A percentile compares a stretch with the other conserved stretches of the same genome.
phyloP scores from a whole-genome alignment of 78 protist genomes.

The Emiliania huxleyi region DNA sequence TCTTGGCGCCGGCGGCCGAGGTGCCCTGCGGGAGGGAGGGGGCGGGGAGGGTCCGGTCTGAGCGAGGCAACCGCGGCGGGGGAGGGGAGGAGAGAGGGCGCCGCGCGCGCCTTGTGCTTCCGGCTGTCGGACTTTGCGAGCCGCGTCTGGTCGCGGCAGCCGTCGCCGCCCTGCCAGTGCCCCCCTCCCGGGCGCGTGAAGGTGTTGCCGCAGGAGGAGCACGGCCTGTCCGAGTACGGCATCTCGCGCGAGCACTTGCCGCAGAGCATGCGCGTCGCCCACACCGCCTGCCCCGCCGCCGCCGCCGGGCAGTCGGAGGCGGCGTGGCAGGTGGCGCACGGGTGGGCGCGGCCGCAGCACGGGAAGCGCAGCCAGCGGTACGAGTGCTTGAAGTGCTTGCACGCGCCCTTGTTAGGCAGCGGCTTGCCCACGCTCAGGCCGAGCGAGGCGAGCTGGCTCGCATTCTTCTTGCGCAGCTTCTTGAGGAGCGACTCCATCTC shows the following conservation, averaged over 20 bases:
- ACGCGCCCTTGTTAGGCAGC: slow-evolving; percentile 48
- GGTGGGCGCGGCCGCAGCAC: slow-evolving; percentile 56
- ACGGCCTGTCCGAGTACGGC: slow-evolving; percentile 31
- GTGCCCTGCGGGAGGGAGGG: too few species aligned
- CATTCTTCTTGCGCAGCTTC: too few species aligned
- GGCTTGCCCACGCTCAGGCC: neutral
- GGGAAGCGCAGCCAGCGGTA: slow-evolving; percentile 62
- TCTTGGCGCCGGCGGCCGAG: neutral
- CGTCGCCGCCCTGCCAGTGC: slow-evolving; percentile 22
- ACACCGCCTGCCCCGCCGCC: neutral
- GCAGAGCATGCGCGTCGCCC: slow-evolving; percentile 65
- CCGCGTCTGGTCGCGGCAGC: slow-evolving; percentile 2
- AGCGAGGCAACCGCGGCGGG: too few species aligned
- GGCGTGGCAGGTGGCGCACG: slow-evolving; percentile 62
- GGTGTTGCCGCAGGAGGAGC: neutral
- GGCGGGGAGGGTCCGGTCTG: too few species aligned
- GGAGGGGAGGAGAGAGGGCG: too few species aligned
- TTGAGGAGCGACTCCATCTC: neutral
- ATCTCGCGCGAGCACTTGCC: slow-evolving; percentile 55
- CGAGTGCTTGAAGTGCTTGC: slow-evolving; percentile 46
- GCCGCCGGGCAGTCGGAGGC: slow-evolving; percentile 4
- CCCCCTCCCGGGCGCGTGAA: neutral
- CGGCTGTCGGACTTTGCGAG: neutral
- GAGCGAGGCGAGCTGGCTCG: neutral
- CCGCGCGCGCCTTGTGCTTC: slow-evolving; percentile 17